Evolutionary conservation across 2,329 filamentous ascomycete genomes (phyloP).

Genomic region (Amylocarpus encephaloides): DNA sequence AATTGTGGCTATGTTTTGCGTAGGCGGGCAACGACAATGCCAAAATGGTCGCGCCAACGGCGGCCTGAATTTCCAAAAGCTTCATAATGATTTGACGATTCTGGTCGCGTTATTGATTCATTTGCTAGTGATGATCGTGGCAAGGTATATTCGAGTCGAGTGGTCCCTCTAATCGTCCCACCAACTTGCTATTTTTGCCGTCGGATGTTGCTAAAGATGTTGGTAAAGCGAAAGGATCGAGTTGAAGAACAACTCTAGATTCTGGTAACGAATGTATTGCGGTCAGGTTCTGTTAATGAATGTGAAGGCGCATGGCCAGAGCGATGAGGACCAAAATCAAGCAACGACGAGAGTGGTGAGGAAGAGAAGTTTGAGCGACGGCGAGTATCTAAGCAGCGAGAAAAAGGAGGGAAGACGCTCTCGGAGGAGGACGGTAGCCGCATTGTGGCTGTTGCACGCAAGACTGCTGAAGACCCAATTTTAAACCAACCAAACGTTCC

Average conservation of each 20-base stretch:
- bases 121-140: not conserved
- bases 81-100: conserved; percentile 41
- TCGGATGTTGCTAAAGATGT: no score
- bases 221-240: no score
- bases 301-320: conserved; percentile 4
- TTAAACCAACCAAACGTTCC: no score
- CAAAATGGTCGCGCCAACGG: conserved; percentile 43
- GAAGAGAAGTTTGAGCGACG: not conserved
- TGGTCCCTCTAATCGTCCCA: not conserved
- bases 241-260: not conserved
- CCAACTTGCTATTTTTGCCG: not conserved
- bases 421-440: not conserved
- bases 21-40: conserved; percentile 36
- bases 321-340: conserved; percentile 4
- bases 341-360: not conserved
- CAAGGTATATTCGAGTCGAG: not conserved
- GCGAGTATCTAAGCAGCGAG: not conserved
- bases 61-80: conserved; percentile 43
- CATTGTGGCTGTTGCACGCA: not conserved
- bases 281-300: not conserved
- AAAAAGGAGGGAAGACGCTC: not conserved
- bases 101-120: not conserved
- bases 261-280: not conserved
- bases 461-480: no score
- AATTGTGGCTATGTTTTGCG: conserved; percentile 22